These are phyloP conservation scores for Backusella liffmaniae DNA, from an alignment of 192 early-diverging fungal species.

Conservation along the genomic window DNA sequence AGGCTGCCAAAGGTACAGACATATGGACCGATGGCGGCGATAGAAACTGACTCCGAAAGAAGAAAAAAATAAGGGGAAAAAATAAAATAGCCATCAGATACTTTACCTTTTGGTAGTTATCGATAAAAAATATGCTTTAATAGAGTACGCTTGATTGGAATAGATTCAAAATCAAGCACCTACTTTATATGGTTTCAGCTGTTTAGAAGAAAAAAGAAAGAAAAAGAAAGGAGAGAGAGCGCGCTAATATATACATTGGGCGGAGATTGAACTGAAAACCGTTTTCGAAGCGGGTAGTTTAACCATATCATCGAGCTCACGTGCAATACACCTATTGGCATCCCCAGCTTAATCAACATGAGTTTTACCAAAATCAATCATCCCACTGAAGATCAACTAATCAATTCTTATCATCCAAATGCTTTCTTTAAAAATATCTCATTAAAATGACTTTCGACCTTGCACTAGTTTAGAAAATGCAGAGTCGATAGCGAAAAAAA, in stretches of 20 bases:
- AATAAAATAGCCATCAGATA: background rate
- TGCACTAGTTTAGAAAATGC: no score
- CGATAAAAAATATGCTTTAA: background rate
- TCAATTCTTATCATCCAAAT: no score
- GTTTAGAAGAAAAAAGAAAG: background rate
- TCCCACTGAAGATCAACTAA: no score
- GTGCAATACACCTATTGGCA: no score
- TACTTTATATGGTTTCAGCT: background rate
- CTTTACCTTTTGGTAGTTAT: background rate
- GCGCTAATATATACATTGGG: background rate
- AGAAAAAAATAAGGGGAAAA: background rate
- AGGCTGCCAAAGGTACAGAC: background rate
- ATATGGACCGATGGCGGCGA: background rate
- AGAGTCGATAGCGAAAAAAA: no score
- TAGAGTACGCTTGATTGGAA: background rate
- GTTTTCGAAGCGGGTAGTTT: background rate
- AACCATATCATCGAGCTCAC: no score
- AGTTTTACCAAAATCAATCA: no score
- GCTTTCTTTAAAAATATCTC: no score
- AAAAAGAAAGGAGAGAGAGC: background rate
- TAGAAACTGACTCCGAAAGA: slow-evolving; percentile 14
- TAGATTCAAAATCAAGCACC: background rate
- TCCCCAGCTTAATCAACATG: no score
- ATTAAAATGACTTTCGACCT: no score
- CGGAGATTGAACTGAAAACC: background rate